A percentile compares a stretch with the other conserved stretches of the same genome.
Conservation (phyloP, 805 yeast genomes). For the Wickerhamomyces xylosicus region DNA sequence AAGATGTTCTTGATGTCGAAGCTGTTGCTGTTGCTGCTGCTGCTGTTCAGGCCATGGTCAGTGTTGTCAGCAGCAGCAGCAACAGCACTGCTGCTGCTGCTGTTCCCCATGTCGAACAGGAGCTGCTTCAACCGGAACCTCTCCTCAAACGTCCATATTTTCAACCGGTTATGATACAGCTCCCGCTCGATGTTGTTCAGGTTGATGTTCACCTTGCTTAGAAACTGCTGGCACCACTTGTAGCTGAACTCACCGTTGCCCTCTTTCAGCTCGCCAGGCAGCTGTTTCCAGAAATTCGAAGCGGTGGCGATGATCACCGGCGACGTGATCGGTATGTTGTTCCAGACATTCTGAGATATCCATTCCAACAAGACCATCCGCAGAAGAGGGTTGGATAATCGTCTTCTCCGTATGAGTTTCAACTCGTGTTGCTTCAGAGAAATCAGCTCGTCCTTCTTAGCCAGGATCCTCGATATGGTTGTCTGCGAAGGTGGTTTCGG, state of each 20-base stretch:
- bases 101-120: constrained; percentile 34
- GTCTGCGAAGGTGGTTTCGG: constrained; percentile 54
- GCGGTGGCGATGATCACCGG: constrained; percentile 59
- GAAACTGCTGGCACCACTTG: constrained; percentile 43
- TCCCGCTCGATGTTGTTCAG: constrained; percentile 36
- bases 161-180: constrained; percentile 30
- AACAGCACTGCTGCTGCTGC: constrained; percentile 47
- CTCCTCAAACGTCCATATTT: constrained; percentile 55
- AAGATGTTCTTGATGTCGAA: constrained; percentile 43
- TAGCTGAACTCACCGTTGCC: constrained; percentile 58
- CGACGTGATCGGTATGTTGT: constrained; percentile 51
- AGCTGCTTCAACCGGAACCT: constrained; percentile 35
- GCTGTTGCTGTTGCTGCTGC: constrained; percentile 40
- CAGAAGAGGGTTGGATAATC: constrained; percentile 41
- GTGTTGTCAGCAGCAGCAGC: constrained; percentile 51
- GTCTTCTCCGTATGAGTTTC: constrained; percentile 35
- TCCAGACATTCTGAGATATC: constrained; percentile 62
- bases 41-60: constrained; percentile 48
- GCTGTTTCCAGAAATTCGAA: constrained; percentile 48
- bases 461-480: constrained; percentile 50
- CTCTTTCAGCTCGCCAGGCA: constrained; percentile 43
- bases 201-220: constrained; percentile 39
- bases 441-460: constrained; percentile 42
- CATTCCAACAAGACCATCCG: constrained; percentile 57
- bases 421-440: constrained; percentile 42